Conservation (phyloP, 768 basidiomycete genomes). For the Boletus subcaerulescens region DNA sequence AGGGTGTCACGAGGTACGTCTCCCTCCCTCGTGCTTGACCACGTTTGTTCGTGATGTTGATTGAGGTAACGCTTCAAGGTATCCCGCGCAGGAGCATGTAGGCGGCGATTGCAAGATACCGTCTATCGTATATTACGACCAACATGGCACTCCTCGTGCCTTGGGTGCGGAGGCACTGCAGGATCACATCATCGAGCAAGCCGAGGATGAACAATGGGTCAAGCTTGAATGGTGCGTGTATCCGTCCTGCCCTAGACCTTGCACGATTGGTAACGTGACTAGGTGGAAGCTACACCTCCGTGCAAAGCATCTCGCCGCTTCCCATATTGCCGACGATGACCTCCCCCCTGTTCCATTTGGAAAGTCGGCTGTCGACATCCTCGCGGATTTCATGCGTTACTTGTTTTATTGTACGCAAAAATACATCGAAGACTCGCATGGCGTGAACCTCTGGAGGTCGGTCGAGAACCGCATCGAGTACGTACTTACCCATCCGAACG, state of each 20-base stretch:
- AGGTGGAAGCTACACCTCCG: slow-evolving; percentile 41
- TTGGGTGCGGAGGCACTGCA: slow-evolving; percentile 45
- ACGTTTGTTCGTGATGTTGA: slow-evolving; percentile 5
- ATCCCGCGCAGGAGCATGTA: slow-evolving; percentile 42
- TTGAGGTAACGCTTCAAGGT: slow-evolving; percentile 18
- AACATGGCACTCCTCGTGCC: slow-evolving; percentile 36
- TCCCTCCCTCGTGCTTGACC: slow-evolving; percentile 13
- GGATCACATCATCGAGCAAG: slow-evolving; percentile 37
- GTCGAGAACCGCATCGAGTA: slow-evolving; percentile 44
- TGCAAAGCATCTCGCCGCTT: slow-evolving; percentile 31
- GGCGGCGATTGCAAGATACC: slow-evolving; percentile 49
- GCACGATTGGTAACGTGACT: background rate
- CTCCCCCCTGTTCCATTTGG: slow-evolving; percentile 41
- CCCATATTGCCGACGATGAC: slow-evolving; percentile 32
- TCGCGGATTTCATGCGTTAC: slow-evolving; percentile 48
- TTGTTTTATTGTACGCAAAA: slow-evolving; percentile 41
- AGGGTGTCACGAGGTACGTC: slow-evolving; percentile 33
- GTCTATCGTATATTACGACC: slow-evolving; percentile 46
- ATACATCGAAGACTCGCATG: slow-evolving; percentile 51
- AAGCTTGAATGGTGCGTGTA: slow-evolving; percentile 43
- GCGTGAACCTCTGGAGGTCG: slow-evolving; percentile 43
- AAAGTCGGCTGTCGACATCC: slow-evolving; percentile 41
- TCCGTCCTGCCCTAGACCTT: background rate
- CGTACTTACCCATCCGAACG: slow-evolving; percentile 61
- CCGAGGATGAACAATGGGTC: slow-evolving; percentile 44